These are phyloP conservation scores for Candida insectalens DNA, from an alignment of 805 yeast genomes.

Conservation along the genomic window DNA sequence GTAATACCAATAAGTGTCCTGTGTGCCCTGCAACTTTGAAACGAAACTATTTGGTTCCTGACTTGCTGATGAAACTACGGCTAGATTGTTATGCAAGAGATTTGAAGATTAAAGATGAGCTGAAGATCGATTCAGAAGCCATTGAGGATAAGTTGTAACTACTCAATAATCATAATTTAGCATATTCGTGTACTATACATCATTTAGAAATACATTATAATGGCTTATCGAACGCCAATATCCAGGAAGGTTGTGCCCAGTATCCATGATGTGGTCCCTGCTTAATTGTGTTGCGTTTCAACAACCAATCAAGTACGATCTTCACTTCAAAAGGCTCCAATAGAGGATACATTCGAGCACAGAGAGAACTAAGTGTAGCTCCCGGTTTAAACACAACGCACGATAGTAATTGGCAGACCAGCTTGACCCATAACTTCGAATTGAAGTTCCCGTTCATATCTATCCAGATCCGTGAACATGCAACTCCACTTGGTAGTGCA, in stretches of 20 bases:
- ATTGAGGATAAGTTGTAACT: slow-evolving; percentile 4
- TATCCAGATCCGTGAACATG: slow-evolving; percentile 67
- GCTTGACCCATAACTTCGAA: slow-evolving; percentile 46
- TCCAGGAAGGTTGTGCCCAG: slow-evolving; percentile 40
- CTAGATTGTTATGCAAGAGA: slow-evolving; percentile 5
- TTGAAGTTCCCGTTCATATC: slow-evolving; percentile 56
- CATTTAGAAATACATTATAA: not conserved
- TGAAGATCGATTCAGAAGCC: slow-evolving; percentile 2
- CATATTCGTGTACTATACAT: not conserved
- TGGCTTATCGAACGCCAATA: slow-evolving; percentile 6
- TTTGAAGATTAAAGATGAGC: slow-evolving; percentile 3
- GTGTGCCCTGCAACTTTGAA: slow-evolving; percentile 30
- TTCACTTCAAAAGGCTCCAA: slow-evolving; percentile 29
- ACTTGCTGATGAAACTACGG: slow-evolving; percentile 10
- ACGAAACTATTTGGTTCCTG: slow-evolving; percentile 4
- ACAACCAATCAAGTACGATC: slow-evolving; percentile 36
- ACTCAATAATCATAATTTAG: not conserved
- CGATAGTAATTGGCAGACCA: slow-evolving; percentile 37
- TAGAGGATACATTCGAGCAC: slow-evolving; percentile 17
- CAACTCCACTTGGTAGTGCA: slow-evolving; percentile 47
- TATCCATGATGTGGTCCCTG: slow-evolving; percentile 28
- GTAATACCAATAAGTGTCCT: slow-evolving; percentile 39
- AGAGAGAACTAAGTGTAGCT: slow-evolving; percentile 21
- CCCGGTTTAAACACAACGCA: slow-evolving; percentile 50
- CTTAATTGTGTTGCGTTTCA: slow-evolving; percentile 26